A percentile compares a stretch with the other conserved stretches of the same genome.
phyloP scores from a whole-genome alignment of 345 rosid species.

The Syzygium aqueum region DNA sequence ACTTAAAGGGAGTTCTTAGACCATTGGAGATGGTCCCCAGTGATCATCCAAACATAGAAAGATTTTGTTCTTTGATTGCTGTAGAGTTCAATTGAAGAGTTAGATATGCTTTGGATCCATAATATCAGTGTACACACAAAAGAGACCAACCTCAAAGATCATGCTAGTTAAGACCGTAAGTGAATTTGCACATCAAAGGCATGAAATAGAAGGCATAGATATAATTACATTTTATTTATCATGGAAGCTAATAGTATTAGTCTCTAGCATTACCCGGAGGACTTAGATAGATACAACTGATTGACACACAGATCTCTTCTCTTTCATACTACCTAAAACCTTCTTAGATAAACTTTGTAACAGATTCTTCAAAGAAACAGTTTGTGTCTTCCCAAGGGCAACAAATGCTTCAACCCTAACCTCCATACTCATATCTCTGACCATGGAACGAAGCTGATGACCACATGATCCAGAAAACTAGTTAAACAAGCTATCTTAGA shows the following conservation, averaged over 20 bases:
- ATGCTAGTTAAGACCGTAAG: too few species aligned
- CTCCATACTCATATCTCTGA: constrained; percentile 73
- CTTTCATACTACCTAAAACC: constrained; percentile 35
- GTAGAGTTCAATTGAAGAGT: neutral
- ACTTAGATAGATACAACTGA: neutral
- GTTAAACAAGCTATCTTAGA: neutral
- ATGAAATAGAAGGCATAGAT: too few species aligned
- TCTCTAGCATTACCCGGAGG: neutral
- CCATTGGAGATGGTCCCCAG: neutral
- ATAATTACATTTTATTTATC: neutral
- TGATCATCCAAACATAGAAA: neutral
- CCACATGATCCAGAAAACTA: constrained; percentile 1
- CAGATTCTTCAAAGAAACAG: constrained; percentile 56
- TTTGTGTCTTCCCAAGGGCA: constrained; percentile 51
- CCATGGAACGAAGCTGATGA: constrained; percentile 63
- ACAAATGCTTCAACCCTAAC: constrained; percentile 69
- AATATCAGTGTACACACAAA: neutral
- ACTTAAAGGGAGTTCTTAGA: neutral
- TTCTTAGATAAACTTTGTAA: constrained; percentile 74
- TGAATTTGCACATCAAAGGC: too few species aligned
- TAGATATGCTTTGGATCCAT: neutral
- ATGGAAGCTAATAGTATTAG: neutral
- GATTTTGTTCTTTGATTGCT: neutral
- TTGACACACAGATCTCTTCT: constrained; percentile 26
- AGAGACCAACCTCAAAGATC: neutral